These are phyloP conservation scores for Neofusicoccum cordaticola DNA, from an alignment of 2,329 filamentous ascomycete genomes.

Conservation along the genomic window DNA sequence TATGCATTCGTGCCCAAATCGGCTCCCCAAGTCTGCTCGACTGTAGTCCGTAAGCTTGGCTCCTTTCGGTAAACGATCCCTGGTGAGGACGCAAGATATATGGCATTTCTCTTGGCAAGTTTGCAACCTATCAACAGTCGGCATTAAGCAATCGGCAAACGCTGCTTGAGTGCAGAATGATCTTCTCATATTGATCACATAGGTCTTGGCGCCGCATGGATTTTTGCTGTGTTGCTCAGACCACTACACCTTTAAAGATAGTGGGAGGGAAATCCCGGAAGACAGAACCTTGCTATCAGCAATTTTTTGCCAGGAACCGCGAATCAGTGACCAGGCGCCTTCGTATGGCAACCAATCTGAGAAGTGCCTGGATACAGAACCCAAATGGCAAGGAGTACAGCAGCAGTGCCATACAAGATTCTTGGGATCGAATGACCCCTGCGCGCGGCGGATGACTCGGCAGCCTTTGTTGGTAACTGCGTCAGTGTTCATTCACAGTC, in stretches of 20 bases:
- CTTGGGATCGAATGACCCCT: background rate
- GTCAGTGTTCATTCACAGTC: background rate
- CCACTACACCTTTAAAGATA: too few relatives aligned
- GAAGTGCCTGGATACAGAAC: constrained; percentile 1
- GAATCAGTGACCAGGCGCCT: background rate
- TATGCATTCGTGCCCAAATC: background rate
- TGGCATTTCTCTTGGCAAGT: background rate
- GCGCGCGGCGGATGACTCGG: background rate
- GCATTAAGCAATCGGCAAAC: too few relatives aligned
- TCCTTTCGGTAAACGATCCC: background rate
- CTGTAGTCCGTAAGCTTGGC: background rate
- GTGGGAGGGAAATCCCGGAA: too few relatives aligned
- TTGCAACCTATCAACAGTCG: background rate
- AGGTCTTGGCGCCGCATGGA: too few relatives aligned
- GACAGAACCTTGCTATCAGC: too few relatives aligned
- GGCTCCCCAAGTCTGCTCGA: background rate
- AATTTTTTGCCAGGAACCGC: background rate
- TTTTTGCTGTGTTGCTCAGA: too few relatives aligned
- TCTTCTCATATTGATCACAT: too few relatives aligned
- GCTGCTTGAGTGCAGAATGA: too few relatives aligned
- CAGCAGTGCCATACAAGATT: background rate
- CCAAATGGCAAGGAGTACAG: constrained; percentile 4
- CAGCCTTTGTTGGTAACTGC: background rate
- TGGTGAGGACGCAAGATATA: background rate
- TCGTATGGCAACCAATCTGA: background rate